Evolutionary conservation across 495 filamentous ascomycete genomes (phyloP), one percentile per base, ranked within the genome.

Genomic region (Margaritispora aquatica): DNA sequence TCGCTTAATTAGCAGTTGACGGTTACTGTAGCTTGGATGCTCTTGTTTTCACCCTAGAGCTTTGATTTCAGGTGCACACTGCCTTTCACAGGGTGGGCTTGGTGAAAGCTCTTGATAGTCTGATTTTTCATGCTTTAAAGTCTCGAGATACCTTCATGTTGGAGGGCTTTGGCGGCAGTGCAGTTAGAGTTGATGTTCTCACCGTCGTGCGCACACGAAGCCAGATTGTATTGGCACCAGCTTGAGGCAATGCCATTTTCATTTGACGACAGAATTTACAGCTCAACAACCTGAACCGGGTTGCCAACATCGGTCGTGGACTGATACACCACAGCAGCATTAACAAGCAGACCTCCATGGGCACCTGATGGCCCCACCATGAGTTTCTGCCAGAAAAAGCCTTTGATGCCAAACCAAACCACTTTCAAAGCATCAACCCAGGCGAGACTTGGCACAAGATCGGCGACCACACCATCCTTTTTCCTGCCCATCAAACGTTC

Each of bases 301-400:
- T 89, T 91, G 15, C 75, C 72, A 59, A 94, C 68, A 63, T 77
- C 78, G 2, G 85, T 87, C 10, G 82, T 86, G 53, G 80, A 83
- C 13, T 80, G 77, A 69, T 86, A 82, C 75, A 88, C 87, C 64
- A 89, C 80, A 0, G 88, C 80, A 1, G 89, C 89, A 72, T 95
- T 95, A 9, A 93, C 81, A 80, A 94, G 76, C 66, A 89, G 69
- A 0, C 76, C 78, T 21, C 80, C 82, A 47, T 73, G 75, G 66
- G 83, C 83, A 1, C 88, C 83, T 26, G 80, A 84, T 1, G 75
- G 73, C 5, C 78, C 77, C 0, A 73, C 66, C 77, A 80, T 79
- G 13, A 80, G 56, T 85, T 88, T 90, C 56, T 86, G 81, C 89
- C 90, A 94, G 11, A 91, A 56, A 17, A 95, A 72, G 8, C 80